Conservation (phyloP, 1,139 yeast genomes). For the Geotrichum histeridarum region DNA sequence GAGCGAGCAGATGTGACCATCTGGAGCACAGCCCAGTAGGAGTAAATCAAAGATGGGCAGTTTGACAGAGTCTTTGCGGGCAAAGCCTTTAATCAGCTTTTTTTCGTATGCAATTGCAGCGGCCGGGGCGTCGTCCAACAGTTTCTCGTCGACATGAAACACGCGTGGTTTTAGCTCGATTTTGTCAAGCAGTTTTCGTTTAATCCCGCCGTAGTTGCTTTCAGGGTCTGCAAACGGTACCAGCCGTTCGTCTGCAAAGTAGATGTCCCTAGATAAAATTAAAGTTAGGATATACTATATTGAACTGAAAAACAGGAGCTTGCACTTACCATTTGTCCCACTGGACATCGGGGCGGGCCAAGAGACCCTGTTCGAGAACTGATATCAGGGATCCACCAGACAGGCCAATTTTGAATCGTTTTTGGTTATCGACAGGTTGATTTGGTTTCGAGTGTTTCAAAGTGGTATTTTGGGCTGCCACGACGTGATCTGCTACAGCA, state of each 20-base stretch:
- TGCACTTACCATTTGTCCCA: slow-evolving; percentile 75
- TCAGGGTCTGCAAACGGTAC: slow-evolving; percentile 82
- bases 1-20: slow-evolving; percentile 93
- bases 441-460: slow-evolving; percentile 32
- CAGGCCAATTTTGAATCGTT: slow-evolving; percentile 81
- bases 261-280: slow-evolving; percentile 50
- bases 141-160: slow-evolving; percentile 72
- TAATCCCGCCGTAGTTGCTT: slow-evolving; percentile 85
- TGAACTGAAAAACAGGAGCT: background rate
- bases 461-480: slow-evolving; percentile 74
- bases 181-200: slow-evolving; percentile 70
- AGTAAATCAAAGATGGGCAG: slow-evolving; percentile 90
- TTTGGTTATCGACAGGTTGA: slow-evolving; percentile 24
- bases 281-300: background rate
- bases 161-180: slow-evolving; percentile 62
- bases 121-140: slow-evolving; percentile 82
- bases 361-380: slow-evolving; percentile 78
- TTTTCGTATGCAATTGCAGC: slow-evolving; percentile 93
- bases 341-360: slow-evolving; percentile 61
- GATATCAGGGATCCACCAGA: slow-evolving; percentile 89
- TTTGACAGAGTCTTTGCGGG: slow-evolving; percentile 93
- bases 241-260: slow-evolving; percentile 92
- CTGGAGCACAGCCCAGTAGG: slow-evolving; percentile 95
- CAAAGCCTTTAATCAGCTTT: slow-evolving; percentile 77
- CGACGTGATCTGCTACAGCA: slow-evolving; percentile 89